These are phyloP conservation scores for Vigna reflexopilosa DNA, from an alignment of 306 rosid genomes.

Conservation along the genomic window DNA sequence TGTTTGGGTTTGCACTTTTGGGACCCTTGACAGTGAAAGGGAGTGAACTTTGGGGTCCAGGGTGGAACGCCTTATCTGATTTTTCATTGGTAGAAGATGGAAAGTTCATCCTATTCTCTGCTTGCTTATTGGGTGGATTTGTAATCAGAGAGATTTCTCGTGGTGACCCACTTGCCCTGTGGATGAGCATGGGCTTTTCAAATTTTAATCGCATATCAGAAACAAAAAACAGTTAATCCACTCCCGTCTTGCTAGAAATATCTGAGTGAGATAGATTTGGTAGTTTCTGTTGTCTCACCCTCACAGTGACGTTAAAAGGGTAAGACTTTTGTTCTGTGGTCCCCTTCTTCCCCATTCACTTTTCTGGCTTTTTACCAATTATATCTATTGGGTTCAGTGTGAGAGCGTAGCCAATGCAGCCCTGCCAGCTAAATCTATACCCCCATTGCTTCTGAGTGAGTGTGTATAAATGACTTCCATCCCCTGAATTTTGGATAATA, in stretches of 20 bases:
- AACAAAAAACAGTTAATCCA: not conserved
- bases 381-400: constrained; percentile 17
- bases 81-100: constrained; percentile 55
- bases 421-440: constrained; percentile 26
- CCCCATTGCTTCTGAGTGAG: not conserved
- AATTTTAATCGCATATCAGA: constrained; percentile 20
- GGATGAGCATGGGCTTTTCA: constrained; percentile 49
- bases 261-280: constrained; percentile 47
- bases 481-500: not conserved
- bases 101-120: constrained; percentile 57
- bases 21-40: constrained; percentile 4
- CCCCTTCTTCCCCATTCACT: constrained; percentile 38
- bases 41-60: constrained; percentile 59
- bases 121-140: constrained; percentile 53
- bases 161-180: constrained; percentile 36
- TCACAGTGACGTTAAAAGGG: constrained; percentile 22
- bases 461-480: not conserved
- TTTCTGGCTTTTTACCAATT: constrained; percentile 32
- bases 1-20: constrained; percentile 60
- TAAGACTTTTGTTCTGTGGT: constrained; percentile 49
- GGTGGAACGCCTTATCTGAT: constrained; percentile 58
- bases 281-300: constrained; percentile 23
- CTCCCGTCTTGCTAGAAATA: constrained; percentile 28
- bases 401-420: constrained; percentile 28
- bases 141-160: constrained; percentile 62